Evolutionary conservation across 345 rosid species (phyloP).

Genomic region (Corymbia maculata): DNA sequence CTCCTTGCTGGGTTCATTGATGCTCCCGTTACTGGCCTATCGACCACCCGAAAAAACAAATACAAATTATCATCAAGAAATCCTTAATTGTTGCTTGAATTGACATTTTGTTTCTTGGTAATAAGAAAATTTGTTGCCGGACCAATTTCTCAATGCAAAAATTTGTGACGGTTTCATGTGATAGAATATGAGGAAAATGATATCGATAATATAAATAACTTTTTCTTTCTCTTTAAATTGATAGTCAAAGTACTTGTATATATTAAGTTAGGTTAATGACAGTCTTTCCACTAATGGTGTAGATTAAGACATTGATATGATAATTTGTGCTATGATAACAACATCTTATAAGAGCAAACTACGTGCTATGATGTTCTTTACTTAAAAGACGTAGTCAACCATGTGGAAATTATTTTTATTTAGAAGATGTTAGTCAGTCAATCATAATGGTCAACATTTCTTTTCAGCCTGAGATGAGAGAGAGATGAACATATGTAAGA

Average conservation of each 20-base stretch:
- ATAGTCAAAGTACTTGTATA: background rate
- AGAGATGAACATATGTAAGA: background rate
- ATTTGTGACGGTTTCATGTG: background rate
- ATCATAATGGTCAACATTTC: background rate
- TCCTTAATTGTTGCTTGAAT: too few species aligned
- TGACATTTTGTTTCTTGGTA: background rate
- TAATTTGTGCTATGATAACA: background rate
- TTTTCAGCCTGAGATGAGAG: background rate
- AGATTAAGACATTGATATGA: background rate
- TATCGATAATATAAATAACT: too few species aligned
- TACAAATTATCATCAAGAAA: background rate
- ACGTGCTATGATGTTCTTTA: background rate
- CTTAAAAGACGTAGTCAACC: background rate
- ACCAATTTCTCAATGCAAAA: background rate
- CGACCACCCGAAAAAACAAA: background rate
- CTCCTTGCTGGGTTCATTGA: constrained; percentile 89
- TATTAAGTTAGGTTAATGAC: background rate
- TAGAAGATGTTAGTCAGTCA: background rate
- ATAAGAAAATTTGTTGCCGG: background rate
- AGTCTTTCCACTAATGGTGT: background rate
- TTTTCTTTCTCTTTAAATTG: background rate
- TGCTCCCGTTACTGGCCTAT: constrained; percentile 59
- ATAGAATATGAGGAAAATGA: background rate
- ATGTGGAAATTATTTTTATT: background rate
- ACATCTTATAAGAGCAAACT: background rate